Evolutionary conservation across 192 early-diverging fungal species (phyloP).

Genomic region (Umbelopsis ramanniana): DNA sequence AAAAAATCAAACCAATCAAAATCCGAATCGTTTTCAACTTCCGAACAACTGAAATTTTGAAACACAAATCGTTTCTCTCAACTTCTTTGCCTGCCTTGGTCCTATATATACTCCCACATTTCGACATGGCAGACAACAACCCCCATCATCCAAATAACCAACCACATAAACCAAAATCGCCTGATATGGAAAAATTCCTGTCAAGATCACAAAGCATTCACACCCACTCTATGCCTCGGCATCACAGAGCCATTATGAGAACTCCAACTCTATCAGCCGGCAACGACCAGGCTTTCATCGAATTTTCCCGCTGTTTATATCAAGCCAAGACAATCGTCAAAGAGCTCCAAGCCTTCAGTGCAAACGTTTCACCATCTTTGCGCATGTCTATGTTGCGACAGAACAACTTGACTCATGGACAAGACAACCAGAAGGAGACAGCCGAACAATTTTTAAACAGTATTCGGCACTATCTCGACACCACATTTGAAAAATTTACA

Average conservation of each 20-base stretch:
- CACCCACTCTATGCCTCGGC: neutral
- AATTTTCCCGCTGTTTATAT: slow-evolving; percentile 33
- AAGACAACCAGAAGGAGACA: slow-evolving; percentile 15
- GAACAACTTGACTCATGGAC: neutral
- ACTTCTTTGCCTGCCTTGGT: neutral
- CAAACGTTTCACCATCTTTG: slow-evolving; percentile 22
- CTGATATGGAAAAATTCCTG: neutral
- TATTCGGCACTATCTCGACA: slow-evolving; percentile 17
- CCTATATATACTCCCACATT: neutral
- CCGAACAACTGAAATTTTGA: neutral
- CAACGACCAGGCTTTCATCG: slow-evolving; percentile 27
- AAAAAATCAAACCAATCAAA: neutral
- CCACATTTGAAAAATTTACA: slow-evolving; percentile 33
- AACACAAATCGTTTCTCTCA: neutral
- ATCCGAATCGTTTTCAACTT: neutral
- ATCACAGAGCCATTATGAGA: neutral
- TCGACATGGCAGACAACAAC: neutral
- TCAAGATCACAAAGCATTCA: neutral
- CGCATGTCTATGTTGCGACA: slow-evolving; percentile 9
- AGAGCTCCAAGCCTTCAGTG: slow-evolving; percentile 27
- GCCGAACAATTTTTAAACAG: slow-evolving; percentile 1
- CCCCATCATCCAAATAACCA: neutral
- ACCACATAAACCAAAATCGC: neutral
- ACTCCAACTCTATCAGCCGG: neutral
- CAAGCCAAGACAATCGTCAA: slow-evolving; percentile 37